Evolutionary conservation across 2,329 filamentous ascomycete genomes (phyloP).

Genomic region (Monosporascus sp.): DNA sequence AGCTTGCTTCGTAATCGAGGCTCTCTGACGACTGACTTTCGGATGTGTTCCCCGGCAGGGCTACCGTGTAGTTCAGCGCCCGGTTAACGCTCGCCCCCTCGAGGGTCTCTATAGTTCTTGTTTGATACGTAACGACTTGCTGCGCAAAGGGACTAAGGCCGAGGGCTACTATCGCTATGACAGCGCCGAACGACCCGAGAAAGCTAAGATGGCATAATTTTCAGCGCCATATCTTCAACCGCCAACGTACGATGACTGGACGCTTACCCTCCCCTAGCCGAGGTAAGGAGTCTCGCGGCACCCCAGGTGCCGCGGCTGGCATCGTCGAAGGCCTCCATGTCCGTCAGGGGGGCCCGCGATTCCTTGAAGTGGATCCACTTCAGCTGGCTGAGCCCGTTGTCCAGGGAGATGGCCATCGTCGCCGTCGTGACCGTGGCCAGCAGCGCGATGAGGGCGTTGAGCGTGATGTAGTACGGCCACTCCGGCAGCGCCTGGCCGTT

Average conservation of each 20-base stretch:
- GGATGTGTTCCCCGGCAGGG: constrained; percentile 19
- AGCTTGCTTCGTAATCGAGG: not conserved
- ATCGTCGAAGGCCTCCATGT: constrained; percentile 29
- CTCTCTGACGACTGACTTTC: constrained; percentile 5
- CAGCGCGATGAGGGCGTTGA: constrained; percentile 28
- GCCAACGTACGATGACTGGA: too few species aligned
- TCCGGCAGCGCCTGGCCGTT: constrained; percentile 21
- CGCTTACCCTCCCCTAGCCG: constrained; percentile 23
- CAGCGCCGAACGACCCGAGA: constrained; percentile 24
- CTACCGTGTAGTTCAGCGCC: constrained; percentile 22
- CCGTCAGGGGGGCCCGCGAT: constrained; percentile 20
- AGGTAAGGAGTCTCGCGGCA: constrained; percentile 21
- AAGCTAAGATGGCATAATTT: constrained; percentile 7
- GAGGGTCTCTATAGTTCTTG: constrained; percentile 11
- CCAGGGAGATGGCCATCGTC: constrained; percentile 24
- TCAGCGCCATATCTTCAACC: not conserved
- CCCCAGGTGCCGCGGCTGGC: constrained; percentile 28
- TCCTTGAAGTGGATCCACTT: constrained; percentile 30
- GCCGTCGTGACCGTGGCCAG: constrained; percentile 25
- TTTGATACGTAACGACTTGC: constrained; percentile 26
- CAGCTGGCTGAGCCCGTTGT: constrained; percentile 26
- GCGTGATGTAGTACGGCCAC: constrained; percentile 28
- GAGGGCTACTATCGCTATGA: constrained; percentile 22
- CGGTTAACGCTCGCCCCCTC: constrained; percentile 21
- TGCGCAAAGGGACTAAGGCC: constrained; percentile 27